Evolutionary conservation across 106 monocot species (phyloP).

Genomic region (Acorus calamus): DNA sequence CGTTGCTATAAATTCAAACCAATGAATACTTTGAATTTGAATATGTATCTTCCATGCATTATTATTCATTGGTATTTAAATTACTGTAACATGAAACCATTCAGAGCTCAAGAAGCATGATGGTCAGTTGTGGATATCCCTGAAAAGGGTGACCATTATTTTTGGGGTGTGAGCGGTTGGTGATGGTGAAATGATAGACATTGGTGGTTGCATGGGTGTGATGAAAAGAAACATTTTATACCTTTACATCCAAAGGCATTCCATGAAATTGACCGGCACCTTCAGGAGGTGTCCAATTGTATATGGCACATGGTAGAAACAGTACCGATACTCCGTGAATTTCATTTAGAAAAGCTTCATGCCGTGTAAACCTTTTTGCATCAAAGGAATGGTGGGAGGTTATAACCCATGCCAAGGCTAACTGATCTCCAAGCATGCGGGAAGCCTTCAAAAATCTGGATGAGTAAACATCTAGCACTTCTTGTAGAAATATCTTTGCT

Average conservation of each 20-base stretch:
- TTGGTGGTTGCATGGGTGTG: too few relatives aligned
- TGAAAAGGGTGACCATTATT: too few relatives aligned
- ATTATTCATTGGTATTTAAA: too few relatives aligned
- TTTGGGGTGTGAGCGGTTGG: too few relatives aligned
- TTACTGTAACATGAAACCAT: too few relatives aligned
- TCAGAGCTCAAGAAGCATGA: too few relatives aligned
- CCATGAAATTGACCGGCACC: constrained; percentile 99
- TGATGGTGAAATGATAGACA: too few relatives aligned
- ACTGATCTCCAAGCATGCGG: constrained; percentile 93
- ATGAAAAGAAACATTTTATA: constrained; percentile 8
- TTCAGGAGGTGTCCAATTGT: constrained; percentile 98
- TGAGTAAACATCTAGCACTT: constrained; percentile 64
- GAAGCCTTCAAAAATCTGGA: constrained; percentile 75
- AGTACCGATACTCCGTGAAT: constrained; percentile 51
- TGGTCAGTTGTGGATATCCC: too few relatives aligned
- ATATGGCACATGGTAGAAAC: constrained; percentile 83
- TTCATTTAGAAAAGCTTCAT: constrained; percentile 44
- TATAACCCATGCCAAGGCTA: constrained; percentile 74
- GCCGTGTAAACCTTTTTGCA: constrained; percentile 35
- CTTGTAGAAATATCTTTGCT: constrained; percentile 59
- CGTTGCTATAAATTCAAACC: too few relatives aligned
- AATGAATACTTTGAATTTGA: too few relatives aligned
- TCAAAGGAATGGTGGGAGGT: constrained; percentile 53
- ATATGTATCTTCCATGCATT: too few relatives aligned
- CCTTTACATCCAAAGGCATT: constrained; percentile 93